Evolutionary conservation across 768 basidiomycete species (phyloP).

Genomic region (Boletales sp.): DNA sequence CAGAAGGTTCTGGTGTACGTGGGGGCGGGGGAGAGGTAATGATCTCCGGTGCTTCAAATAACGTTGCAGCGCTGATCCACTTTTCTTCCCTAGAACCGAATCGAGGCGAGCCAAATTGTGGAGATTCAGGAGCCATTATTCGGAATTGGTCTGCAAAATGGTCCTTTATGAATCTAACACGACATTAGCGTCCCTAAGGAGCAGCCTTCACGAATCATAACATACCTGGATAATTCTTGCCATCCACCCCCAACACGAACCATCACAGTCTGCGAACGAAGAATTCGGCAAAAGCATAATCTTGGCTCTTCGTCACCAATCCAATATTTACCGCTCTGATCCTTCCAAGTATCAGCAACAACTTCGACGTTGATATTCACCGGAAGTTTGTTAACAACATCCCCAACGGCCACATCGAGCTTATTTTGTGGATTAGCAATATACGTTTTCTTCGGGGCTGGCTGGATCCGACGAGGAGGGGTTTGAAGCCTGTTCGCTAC

Average conservation of each 20-base stretch:
- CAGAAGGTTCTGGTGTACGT: conserved; percentile 65
- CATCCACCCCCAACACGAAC: conserved; percentile 95
- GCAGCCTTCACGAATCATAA: conserved; percentile 8
- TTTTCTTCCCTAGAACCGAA: conserved; percentile 56
- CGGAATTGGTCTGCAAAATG: conserved; percentile 85
- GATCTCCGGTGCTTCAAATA: conserved; percentile 54
- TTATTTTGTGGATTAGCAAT: conserved; percentile 87
- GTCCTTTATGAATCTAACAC: conserved; percentile 72
- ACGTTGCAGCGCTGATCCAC: conserved; percentile 79
- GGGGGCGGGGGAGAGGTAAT: conserved; percentile 40
- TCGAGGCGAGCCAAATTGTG: conserved; percentile 39
- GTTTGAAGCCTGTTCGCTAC: conserved; percentile 41
- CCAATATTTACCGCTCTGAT: conserved; percentile 94
- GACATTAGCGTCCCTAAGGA: conserved; percentile 3
- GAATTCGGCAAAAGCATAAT: conserved; percentile 87
- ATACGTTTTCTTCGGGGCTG: conserved; percentile 60
- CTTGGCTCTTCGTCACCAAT: conserved; percentile 90
- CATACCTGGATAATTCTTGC: conserved; percentile 86
- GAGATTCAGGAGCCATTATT: conserved; percentile 59
- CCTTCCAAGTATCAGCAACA: conserved; percentile 82
- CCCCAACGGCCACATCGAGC: conserved; percentile 88
- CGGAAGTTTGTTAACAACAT: conserved; percentile 85
- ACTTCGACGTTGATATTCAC: conserved; percentile 82
- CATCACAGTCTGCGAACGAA: conserved; percentile 92
- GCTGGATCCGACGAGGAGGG: conserved; percentile 40